Conservation (phyloP, 306 rosid species). For the Vachellia collinsii region DNA sequence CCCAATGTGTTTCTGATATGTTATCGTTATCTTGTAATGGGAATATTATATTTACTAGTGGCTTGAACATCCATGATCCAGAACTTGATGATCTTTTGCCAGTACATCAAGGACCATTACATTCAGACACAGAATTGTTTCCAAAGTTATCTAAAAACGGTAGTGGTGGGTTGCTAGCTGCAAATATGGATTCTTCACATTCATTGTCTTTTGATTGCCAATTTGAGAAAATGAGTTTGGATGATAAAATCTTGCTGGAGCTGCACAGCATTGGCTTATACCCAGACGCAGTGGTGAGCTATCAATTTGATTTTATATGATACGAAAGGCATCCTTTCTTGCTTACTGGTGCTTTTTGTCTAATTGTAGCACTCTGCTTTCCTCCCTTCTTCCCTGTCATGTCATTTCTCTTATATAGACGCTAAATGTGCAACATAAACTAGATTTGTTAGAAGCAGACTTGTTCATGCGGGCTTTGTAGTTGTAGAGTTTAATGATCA, state of each 20-base stretch:
- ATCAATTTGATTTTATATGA: slow-evolving; percentile 34
- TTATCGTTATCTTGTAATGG: slow-evolving; percentile 62
- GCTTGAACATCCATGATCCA: slow-evolving; percentile 43
- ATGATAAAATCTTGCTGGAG: slow-evolving; percentile 77
- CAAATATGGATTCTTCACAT: slow-evolving; percentile 41
- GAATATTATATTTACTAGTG: slow-evolving; percentile 40
- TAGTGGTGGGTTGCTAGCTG: slow-evolving; percentile 44
- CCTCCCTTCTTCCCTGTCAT: background rate
- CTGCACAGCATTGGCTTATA: slow-evolving; percentile 72
- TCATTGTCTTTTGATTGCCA: slow-evolving; percentile 42
- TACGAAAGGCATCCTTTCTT: background rate
- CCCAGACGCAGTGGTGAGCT: slow-evolving; percentile 77
- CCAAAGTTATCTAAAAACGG: slow-evolving; percentile 52
- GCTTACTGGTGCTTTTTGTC: slow-evolving; percentile 35
- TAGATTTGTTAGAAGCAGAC: slow-evolving; percentile 24
- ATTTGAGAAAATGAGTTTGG: slow-evolving; percentile 60
- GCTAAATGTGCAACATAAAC: slow-evolving; percentile 1
- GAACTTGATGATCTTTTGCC: slow-evolving; percentile 35
- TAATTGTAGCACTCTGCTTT: slow-evolving; percentile 1
- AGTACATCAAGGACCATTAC: slow-evolving; percentile 41
- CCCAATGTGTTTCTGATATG: slow-evolving; percentile 41
- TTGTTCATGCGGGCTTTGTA: slow-evolving; percentile 16
- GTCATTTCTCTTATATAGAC: slow-evolving; percentile 8
- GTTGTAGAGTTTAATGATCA: slow-evolving; percentile 8
- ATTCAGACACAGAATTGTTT: slow-evolving; percentile 42